phyloP scores from a whole-genome alignment of 148 eudicot species.

The Arctostaphylos glauca region DNA sequence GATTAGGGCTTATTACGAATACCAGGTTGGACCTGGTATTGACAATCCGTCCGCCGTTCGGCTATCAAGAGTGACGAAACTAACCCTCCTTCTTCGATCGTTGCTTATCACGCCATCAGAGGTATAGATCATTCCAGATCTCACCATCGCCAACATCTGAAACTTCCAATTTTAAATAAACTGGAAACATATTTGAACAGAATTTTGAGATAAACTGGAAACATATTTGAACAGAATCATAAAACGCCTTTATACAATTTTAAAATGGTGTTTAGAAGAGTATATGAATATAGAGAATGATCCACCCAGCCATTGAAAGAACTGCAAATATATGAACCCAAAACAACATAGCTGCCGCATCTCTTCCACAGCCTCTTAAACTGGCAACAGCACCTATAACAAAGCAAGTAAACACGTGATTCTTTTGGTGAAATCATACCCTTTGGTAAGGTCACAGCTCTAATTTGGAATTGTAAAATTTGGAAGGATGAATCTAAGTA shows the following conservation, averaged over 20 bases:
- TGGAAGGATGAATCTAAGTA: not conserved
- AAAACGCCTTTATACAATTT: not conserved
- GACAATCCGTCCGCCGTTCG: no score
- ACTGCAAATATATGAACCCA: conserved; percentile 98
- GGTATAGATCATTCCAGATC: no score
- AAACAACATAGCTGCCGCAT: conserved; percentile 88
- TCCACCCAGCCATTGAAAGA: conserved; percentile 95
- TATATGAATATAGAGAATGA: conserved; percentile 67
- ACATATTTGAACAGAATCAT: not conserved
- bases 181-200: no score
- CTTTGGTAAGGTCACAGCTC: not conserved
- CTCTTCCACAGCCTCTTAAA: conserved; percentile 91
- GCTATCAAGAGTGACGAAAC: no score
- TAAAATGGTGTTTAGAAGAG: conserved; percentile 43
- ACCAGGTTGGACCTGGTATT: no score
- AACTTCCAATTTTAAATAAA: no score
- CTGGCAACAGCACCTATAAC: conserved; percentile 86
- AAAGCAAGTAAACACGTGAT: not conserved
- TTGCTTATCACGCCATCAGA: no score
- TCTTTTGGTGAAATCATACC: not conserved
- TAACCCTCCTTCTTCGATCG: no score
- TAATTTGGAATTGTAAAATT: not conserved
- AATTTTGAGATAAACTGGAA: no score
- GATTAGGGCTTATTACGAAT: no score
- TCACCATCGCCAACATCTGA: no score